Conservation (phyloP, 2,329 filamentous ascomycete genomes). For the Fusarium sterilihyphosum region DNA sequence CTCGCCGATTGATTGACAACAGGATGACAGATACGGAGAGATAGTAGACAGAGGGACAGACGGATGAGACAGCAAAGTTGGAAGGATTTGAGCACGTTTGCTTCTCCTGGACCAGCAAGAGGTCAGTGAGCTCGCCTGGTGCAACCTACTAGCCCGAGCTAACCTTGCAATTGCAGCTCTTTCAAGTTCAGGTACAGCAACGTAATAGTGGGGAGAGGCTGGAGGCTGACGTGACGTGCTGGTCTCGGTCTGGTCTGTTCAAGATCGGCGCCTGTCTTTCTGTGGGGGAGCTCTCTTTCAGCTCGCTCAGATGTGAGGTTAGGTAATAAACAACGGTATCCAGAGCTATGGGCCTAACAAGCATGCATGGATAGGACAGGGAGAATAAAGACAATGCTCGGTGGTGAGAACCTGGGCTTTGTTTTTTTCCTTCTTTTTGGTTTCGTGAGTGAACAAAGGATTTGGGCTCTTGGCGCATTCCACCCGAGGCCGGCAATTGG, state of each 20-base stretch:
- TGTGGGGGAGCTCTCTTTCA: constrained; percentile 32
- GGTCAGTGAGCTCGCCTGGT: constrained; percentile 40
- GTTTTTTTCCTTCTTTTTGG: not conserved
- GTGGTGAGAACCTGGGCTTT: constrained; percentile 4
- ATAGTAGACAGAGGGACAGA: not conserved
- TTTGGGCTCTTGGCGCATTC: constrained; percentile 38
- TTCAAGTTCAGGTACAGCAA: constrained; percentile 31
- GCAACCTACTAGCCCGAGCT: constrained; percentile 24
- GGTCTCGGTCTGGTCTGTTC: not conserved
- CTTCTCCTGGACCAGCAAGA: constrained; percentile 29
- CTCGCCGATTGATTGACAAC: not conserved
- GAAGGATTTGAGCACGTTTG: constrained; percentile 35
- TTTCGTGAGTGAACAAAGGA: constrained; percentile 37
- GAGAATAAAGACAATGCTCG: constrained; percentile 8
- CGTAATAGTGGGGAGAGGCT: constrained; percentile 28
- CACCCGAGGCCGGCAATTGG: constrained; percentile 34
- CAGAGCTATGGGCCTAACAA: not conserved
- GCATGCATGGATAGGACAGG: not conserved
- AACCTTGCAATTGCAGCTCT: constrained; percentile 35
- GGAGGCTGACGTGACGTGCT: constrained; percentile 30
- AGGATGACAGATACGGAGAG: not conserved
- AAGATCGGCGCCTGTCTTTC: constrained; percentile 22
- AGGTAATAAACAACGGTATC: not conserved
- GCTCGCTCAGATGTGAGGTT: constrained; percentile 10
- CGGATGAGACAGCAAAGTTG: constrained; percentile 15